Percentiles rank a stretch among this genome's conserved stretches.
phyloP scores from a whole-genome alignment of 2,329 filamentous ascomycete species.

The Trichoderma simmonsii region DNA sequence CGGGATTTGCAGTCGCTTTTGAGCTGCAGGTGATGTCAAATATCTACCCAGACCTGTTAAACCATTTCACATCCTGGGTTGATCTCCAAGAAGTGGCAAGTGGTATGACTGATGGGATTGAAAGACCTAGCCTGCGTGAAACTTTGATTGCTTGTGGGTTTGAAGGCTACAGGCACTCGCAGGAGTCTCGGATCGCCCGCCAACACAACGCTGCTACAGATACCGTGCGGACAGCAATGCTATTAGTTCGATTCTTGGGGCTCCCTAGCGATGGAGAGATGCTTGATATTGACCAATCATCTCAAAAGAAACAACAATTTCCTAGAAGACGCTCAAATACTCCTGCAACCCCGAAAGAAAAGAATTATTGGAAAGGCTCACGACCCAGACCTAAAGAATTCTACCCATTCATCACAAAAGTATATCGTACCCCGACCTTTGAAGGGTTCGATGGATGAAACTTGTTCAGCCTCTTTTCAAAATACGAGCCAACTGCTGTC shows the following conservation, averaged over 20 bases:
- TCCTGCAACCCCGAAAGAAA: not conserved
- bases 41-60: not conserved
- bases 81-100: not conserved
- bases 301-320: not conserved
- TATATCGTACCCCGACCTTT: not conserved
- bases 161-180: not conserved
- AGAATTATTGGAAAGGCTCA: not conserved
- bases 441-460: not conserved
- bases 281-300: not conserved
- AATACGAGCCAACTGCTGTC: not conserved
- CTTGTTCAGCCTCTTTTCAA: not conserved
- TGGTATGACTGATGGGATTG: not conserved
- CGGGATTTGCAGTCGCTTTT: not conserved
- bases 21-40: not conserved
- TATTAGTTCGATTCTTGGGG: not conserved
- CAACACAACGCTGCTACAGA: not conserved
- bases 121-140: not conserved
- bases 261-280: not conserved
- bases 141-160: not conserved
- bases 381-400: not conserved
- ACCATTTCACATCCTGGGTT: not conserved
- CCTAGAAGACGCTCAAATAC: not conserved
- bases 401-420: not conserved
- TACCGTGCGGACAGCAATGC: not conserved
- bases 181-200: not conserved